Evolutionary conservation across 257 asterid genomes (phyloP).

Genomic region (Jacaranda copaia): DNA sequence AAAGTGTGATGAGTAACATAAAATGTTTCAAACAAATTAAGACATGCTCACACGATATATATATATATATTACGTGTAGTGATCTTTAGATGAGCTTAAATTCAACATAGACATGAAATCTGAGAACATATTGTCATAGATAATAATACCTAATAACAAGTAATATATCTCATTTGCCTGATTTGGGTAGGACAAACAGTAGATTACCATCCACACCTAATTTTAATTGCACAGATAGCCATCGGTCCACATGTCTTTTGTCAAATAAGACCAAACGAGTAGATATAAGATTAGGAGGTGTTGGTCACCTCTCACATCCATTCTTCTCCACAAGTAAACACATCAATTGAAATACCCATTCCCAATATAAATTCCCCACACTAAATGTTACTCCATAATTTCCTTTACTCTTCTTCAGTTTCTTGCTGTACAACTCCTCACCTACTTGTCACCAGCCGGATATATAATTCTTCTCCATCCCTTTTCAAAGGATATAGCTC

Average conservation of each 20-base stretch:
- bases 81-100: too few relatives aligned
- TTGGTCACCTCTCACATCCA: slow-evolving; percentile 48
- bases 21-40: too few relatives aligned
- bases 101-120: too few relatives aligned
- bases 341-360: not conserved
- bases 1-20: too few relatives aligned
- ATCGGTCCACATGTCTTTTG: not conserved
- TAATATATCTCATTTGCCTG: too few relatives aligned
- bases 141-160: too few relatives aligned
- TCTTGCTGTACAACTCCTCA: slow-evolving; percentile 40
- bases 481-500: not conserved
- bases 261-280: slow-evolving; percentile 52
- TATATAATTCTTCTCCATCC: not conserved
- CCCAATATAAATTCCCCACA: too few relatives aligned
- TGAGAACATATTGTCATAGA: too few relatives aligned
- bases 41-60: too few relatives aligned
- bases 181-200: slow-evolving; percentile 23
- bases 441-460: slow-evolving; percentile 47
- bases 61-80: too few relatives aligned
- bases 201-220: slow-evolving; percentile 57
- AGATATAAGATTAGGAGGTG: slow-evolving; percentile 61
- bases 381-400: too few relatives aligned
- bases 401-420: not conserved
- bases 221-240: too few relatives aligned
- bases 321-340: not conserved